Percentiles rank a stretch among this genome's conserved stretches.
Evolutionary conservation across 2,329 filamentous ascomycete species (phyloP).

Genomic region (Microcyclosporella mali): DNA sequence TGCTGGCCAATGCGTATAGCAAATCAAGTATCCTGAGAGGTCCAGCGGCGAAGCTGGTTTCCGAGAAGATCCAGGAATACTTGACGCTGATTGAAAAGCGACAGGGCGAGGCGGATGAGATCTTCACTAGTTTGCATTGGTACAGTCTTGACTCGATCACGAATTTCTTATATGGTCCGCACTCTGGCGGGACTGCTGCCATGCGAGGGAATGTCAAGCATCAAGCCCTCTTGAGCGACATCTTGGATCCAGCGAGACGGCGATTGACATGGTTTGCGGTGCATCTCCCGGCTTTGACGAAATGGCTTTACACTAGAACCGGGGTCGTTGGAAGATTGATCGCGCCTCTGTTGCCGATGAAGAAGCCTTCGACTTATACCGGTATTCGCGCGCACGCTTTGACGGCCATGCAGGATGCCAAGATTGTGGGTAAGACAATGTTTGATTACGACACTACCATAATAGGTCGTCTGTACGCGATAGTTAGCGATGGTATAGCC

Average conservation of each 20-base stretch:
- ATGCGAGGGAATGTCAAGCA: slow-evolving; percentile 36
- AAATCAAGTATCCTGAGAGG: slow-evolving; percentile 42
- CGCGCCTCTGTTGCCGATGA: slow-evolving; percentile 43
- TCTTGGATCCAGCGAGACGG: slow-evolving; percentile 43
- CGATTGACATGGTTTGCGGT: slow-evolving; percentile 46
- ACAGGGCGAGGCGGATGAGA: slow-evolving; percentile 35
- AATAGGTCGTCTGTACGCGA: slow-evolving; percentile 35
- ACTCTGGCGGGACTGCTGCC: slow-evolving; percentile 40
- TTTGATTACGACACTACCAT: slow-evolving; percentile 29
- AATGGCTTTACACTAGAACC: slow-evolving; percentile 44
- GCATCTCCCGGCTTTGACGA: slow-evolving; percentile 41
- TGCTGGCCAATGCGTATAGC: slow-evolving; percentile 48
- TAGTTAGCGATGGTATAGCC: not conserved
- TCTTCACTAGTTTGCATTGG: slow-evolving; percentile 48
- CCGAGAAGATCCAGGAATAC: slow-evolving; percentile 37
- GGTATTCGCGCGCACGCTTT: slow-evolving; percentile 44
- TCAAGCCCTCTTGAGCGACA: slow-evolving; percentile 42
- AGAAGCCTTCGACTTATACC: slow-evolving; percentile 47
- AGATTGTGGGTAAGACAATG: slow-evolving; percentile 20
- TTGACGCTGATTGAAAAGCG: slow-evolving; percentile 38
- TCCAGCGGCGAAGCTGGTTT: slow-evolving; percentile 32
- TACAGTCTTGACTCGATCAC: slow-evolving; percentile 51
- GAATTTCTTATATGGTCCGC: slow-evolving; percentile 45
- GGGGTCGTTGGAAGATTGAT: slow-evolving; percentile 35
- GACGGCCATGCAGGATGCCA: slow-evolving; percentile 24